These are phyloP conservation scores for Fusarium sp. DNA, from an alignment of 2,329 filamentous ascomycete species.

Conservation along the genomic window DNA sequence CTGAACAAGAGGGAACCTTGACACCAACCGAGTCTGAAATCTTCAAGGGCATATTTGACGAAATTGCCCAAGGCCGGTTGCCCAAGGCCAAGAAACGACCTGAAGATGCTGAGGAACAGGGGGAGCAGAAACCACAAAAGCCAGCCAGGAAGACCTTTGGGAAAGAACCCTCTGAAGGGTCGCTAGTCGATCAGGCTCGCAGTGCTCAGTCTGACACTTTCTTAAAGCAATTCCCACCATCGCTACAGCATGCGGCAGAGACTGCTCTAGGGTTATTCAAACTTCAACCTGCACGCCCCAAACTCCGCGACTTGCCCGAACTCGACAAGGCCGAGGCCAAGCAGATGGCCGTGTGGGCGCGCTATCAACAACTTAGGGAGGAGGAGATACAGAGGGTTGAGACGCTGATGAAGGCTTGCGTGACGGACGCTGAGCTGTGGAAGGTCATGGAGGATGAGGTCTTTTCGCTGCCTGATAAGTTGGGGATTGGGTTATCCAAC, in stretches of 20 bases:
- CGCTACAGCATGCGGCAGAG: constrained; percentile 53
- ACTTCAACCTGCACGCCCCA: constrained; percentile 41
- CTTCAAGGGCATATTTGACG: constrained; percentile 67
- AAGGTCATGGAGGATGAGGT: constrained; percentile 73
- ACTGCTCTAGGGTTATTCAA: constrained; percentile 53
- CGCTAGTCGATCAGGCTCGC: constrained; percentile 48
- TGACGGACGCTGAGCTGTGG: constrained; percentile 75
- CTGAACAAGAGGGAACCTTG: constrained; percentile 59
- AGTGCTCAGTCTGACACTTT: constrained; percentile 49
- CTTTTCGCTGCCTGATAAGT: constrained; percentile 66
- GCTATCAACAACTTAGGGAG: constrained; percentile 51
- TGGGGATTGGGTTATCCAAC: constrained; percentile 60
- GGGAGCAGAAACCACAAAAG: neutral
- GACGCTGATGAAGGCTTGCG: constrained; percentile 62
- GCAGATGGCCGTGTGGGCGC: constrained; percentile 48
- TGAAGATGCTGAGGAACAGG: neutral
- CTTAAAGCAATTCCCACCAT: constrained; percentile 51
- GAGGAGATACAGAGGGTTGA: constrained; percentile 65
- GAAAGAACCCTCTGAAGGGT: constrained; percentile 33
- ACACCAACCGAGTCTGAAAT: constrained; percentile 67
- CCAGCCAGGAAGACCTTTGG: neutral
- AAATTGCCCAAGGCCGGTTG: constrained; percentile 52
- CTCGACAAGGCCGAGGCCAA: constrained; percentile 46
- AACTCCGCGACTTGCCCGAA: constrained; percentile 42
- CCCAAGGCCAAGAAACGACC: constrained; percentile 42